Base-by-base conservation (phyloP, 257 asterid genomes). In the Scutellaria galericulata region DNA sequence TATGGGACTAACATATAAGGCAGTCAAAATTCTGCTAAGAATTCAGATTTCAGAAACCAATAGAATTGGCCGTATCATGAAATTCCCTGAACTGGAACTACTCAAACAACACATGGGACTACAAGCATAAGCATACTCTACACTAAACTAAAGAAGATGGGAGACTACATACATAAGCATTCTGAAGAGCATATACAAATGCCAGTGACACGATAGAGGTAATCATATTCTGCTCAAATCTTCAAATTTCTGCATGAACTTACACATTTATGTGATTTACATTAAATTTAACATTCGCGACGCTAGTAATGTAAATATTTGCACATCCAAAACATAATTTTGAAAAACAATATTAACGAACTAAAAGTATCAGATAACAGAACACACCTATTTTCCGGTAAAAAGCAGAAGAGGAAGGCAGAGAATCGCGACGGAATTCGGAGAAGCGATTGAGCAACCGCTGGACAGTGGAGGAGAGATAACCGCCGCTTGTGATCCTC, bases 361-460 rank as follows among this genome's bases (percentile, higher is more conserved):
- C 3, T 56, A 52, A 40, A 6, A n/a, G 40, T 22, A 11, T 2
- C 2, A 3, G 7, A 48, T 27, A 75, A 70, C 45, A 52, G 10
- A 6, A 0, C 54, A 27, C 9, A 83, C 97, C 97, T 78, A 72
- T 84, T 82, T 88, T 93, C 9, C 96, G 94, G 81, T 93, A 86
- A 68, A 91, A 88, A 7, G 84, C 75, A 67, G 96, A 64, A 55
- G 97, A 76, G 37, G 96, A 83, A 69, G 90, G 89, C 66, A 91
- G 78, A 53, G 96, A 66, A 20, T 79, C 89, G 55, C 85, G 83
- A 45, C 96, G 94, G 72, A 93, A 91, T 70, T 84, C 88, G 42
- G 87, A 84, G 71, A 87, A 87, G n/a, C 92, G 89, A 24, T 87
- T 78, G 65, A 84, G 71, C 88, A 86, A 93, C 5, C 90, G 87